Evolutionary conservation across 2,329 filamentous ascomycete genomes (phyloP).

Genomic region (Westerdykella aurantiaca): DNA sequence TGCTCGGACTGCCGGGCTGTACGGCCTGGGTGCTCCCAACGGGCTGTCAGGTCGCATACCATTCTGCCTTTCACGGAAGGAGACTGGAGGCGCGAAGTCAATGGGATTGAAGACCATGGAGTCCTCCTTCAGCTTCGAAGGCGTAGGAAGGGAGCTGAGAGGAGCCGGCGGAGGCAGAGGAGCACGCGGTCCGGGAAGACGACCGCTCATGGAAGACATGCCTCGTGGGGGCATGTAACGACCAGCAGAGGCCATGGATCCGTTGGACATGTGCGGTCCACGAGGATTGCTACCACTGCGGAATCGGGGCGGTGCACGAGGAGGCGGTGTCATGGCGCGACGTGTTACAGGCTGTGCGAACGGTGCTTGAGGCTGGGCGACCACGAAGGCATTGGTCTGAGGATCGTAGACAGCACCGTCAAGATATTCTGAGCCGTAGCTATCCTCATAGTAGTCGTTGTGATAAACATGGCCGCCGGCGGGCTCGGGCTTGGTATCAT

Average conservation of each 20-base stretch:
- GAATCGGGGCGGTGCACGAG: conserved; percentile 57
- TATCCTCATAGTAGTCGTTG: conserved; percentile 62
- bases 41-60: conserved; percentile 60
- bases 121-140: conserved; percentile 78
- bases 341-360: conserved; percentile 81
- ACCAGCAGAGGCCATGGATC: conserved; percentile 45
- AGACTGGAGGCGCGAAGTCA: conserved; percentile 77
- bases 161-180: conserved; percentile 65
- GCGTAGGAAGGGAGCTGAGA: conserved; percentile 74
- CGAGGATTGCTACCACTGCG: conserved; percentile 28
- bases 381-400: conserved; percentile 59
- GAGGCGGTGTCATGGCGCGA: conserved; percentile 93
- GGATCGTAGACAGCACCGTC: conserved; percentile 55
- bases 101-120: conserved; percentile 61
- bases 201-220: conserved; percentile 40
- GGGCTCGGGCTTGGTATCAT: conserved; percentile 60
- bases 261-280: conserved; percentile 43
- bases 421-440: conserved; percentile 62
- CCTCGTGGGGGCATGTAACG: conserved; percentile 32
- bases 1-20: conserved; percentile 64
- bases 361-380: conserved; percentile 45
- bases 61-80: conserved; percentile 57
- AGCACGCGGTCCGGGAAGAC: conserved; percentile 44
- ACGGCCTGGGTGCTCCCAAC: conserved; percentile 57
- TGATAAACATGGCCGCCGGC: conserved; percentile 33